Base-by-base conservation (phyloP, 352 stramenopile species). In the Phytopythium boreale region DNA sequence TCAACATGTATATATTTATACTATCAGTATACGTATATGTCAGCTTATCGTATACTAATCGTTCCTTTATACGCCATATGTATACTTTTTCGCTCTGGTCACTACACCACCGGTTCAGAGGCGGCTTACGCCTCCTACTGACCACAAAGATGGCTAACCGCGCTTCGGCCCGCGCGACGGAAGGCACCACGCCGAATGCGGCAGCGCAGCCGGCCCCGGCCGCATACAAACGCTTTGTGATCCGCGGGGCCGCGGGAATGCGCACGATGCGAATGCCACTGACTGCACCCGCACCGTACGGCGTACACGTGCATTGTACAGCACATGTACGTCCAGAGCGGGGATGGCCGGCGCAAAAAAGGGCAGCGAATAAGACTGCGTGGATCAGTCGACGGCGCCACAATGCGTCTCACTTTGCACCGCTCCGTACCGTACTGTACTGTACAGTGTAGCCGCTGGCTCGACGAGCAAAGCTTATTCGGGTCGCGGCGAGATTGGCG, bases 301-400 rank as follows among this genome's bases (percentile, higher is more conserved):
- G 29, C 49, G 49, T 56, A 11, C 39, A n/a, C 49, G 49, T 22
- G 8, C 29, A 39, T 29, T 26, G 51, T 15, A 52, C 31, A 36
- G 31, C 8, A 36, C 31, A 3, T 36, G 47, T 53, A 24, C 17
- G 47, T 53, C 27, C 2, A 19, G 17, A 4, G n/a, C 2, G 15
- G 27, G 7, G 20, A 44, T 37, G 20, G 52, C 34, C 12, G 12
- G 27, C 17, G 27, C 50, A 57, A 37, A 34, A n/a, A 19, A 19
- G 26, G 26, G 29, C 50, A 9, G 27, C 19, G 52, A 58, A 58
- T 58, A 58, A 58, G 52, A 58, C 52, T 44, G 52, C 52, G 52
- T 46, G 52, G 52, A 8, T 20, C 52, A 20, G 20, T 31, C 8
- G 9, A 9, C 20, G 20, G 15, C 52, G 52, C 52, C 52, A 58